Evolutionary conservation across 139 green algal genomes (phyloP), one percentile per base, ranked within the genome.

Genomic region (Micractinium conductrix): DNA sequence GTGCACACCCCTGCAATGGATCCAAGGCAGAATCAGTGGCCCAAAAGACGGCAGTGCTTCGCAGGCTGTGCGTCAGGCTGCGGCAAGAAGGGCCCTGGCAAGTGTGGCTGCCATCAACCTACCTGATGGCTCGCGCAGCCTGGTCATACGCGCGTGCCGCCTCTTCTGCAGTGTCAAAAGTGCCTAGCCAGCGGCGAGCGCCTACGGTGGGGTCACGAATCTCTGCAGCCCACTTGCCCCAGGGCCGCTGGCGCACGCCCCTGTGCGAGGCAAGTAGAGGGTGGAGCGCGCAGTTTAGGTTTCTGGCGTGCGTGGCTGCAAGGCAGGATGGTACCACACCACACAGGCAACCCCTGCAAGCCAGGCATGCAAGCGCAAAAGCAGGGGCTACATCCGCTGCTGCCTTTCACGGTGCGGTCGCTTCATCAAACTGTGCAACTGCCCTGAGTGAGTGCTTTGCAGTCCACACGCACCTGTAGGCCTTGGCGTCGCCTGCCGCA

Each of bases 201-300:
- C 97, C 95, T 2, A 96, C 89, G 16, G 92, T 97, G 2, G 97
- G 97, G 84, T 99, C 97, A 28, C 97, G 85, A 73, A 99, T 99
- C 89, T 99, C 97, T 14, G 97, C 97, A 12, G 97, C 97, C 95
- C 93, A 97, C 81, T 99, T 99, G 68, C 97, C 97, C 97, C 97
- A 99, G 9, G 97, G 97, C 42, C 97, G 89, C 85, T 99, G 97
- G 35, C 97, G 88, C 16, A 99, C 97, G 5, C 97, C 97, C 16
- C 80, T 83, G 62, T 35, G 42, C 28, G 2, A 4, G 44, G 22
- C 72, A n/a, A 16, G 24, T 5, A 38, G 10, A 63, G 9, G 44
- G n/a, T 24, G 44, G 16, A 26, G 30, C 30, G 4, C 44, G 30
- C 28, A 79, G 14, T 37, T 42, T 7, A 55, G 19, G 17, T 6